phyloP scores from a whole-genome alignment of 768 basidiomycete genomes.

The Tulasnella calospora region DNA sequence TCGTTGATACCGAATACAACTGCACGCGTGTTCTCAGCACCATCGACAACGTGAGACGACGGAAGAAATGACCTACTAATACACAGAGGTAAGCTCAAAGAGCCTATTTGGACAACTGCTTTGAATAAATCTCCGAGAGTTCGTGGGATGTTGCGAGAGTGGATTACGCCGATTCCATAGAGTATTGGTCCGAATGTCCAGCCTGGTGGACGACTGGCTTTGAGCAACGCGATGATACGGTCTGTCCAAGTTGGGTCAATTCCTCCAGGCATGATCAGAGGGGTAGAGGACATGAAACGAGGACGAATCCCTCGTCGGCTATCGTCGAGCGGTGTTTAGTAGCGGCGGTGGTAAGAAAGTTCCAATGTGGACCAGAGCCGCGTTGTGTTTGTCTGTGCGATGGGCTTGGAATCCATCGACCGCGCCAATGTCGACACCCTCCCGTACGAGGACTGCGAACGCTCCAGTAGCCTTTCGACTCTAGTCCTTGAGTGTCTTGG shows the following conservation, averaged over 20 bases:
- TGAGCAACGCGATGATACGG: constrained; percentile 11
- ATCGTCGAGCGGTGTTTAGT: not conserved
- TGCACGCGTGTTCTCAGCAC: not conserved
- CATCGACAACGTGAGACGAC: not conserved
- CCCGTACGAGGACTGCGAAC: not conserved
- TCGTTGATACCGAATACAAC: constrained; percentile 31
- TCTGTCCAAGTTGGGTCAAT: constrained; percentile 6
- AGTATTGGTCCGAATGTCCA: constrained; percentile 30
- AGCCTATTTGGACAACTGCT: constrained; percentile 18
- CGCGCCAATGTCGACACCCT: not conserved
- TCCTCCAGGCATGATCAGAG: constrained; percentile 3
- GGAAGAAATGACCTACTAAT: constrained; percentile 22
- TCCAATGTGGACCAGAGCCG: not conserved
- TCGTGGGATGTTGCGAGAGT: constrained; percentile 24
- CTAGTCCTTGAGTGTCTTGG: too few relatives aligned
- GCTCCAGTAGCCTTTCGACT: too few relatives aligned
- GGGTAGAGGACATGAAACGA: not conserved
- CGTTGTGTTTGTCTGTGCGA: not conserved
- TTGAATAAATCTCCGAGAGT: constrained; percentile 1
- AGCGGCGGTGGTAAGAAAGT: not conserved
- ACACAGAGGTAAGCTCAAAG: constrained; percentile 28
- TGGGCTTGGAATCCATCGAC: not conserved
- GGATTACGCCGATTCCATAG: constrained; percentile 29
- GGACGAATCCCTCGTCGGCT: not conserved
- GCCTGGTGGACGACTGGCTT: constrained; percentile 27